Evolutionary conservation across 176 grass and related monocot genomes (phyloP).

Genomic region (Musa schizocarpa): DNA sequence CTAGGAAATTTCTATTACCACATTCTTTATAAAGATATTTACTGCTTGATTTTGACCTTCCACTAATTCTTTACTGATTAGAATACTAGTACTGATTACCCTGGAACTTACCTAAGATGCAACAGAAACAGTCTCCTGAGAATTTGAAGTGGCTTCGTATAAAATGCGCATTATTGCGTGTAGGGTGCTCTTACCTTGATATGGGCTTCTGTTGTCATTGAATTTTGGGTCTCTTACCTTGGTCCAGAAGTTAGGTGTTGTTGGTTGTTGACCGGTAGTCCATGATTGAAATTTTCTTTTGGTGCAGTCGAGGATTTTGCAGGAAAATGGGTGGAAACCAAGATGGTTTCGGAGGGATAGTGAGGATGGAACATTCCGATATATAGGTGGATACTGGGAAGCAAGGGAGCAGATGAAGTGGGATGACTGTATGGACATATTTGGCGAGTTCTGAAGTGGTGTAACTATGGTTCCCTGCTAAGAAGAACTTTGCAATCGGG

Average conservation of each 20-base stretch:
- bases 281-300: not conserved
- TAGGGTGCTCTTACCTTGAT: not conserved
- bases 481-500: not conserved
- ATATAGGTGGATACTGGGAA: constrained; percentile 65
- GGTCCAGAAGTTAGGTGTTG: not conserved
- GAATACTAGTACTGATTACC: not conserved
- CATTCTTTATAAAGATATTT: not conserved
- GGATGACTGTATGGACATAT: constrained; percentile 45
- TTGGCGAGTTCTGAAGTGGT: constrained; percentile 29
- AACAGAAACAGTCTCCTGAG: not conserved
- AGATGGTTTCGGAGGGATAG: constrained; percentile 50
- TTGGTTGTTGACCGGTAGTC: not conserved
- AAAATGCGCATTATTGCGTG: not conserved
- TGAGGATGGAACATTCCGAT: constrained; percentile 33
- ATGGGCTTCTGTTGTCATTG: no score
- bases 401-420: constrained; percentile 42
- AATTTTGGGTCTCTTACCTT: not conserved
- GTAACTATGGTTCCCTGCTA: not conserved
- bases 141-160: not conserved
- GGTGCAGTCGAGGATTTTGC: constrained; percentile 49
- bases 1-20: not conserved
- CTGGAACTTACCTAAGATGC: no score
- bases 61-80: not conserved
- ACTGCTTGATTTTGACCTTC: not conserved
- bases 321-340: constrained; percentile 70